Evolutionary conservation across 164 flowering plant species (phyloP).

Genomic region (Dillenia suffruticosa): DNA sequence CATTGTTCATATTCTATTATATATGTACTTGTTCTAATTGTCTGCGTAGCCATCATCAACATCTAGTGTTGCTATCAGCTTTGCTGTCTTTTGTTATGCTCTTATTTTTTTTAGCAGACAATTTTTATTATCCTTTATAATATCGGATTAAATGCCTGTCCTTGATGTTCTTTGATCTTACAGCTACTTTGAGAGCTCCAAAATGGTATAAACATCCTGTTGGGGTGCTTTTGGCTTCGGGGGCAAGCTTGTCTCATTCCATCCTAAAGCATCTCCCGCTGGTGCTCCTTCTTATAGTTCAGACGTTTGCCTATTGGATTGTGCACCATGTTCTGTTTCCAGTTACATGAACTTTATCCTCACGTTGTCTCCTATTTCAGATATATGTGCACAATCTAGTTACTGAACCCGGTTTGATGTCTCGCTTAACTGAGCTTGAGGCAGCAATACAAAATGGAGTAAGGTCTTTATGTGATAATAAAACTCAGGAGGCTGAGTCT

Average conservation of each 20-base stretch:
- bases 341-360: slow-evolving; percentile 9
- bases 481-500: slow-evolving; percentile 78
- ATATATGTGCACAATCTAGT: slow-evolving; percentile 74
- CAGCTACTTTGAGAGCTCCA: slow-evolving; percentile 80
- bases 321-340: slow-evolving; percentile 4
- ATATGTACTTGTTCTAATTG: no score
- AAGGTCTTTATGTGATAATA: slow-evolving; percentile 70
- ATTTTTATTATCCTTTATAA: not conserved
- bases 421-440: slow-evolving; percentile 88
- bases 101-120: not conserved
- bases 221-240: slow-evolving; percentile 97
- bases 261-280: slow-evolving; percentile 34
- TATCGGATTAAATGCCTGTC: not conserved
- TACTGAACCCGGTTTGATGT: slow-evolving; percentile 64
- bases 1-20: no score
- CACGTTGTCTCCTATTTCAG: slow-evolving; percentile 28
- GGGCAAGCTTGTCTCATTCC: slow-evolving; percentile 91
- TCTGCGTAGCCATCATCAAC: no score
- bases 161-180: slow-evolving; percentile 13
- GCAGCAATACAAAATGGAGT: slow-evolving; percentile 88
- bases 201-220: slow-evolving; percentile 93
- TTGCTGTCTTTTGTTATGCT: not conserved
- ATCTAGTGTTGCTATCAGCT: no score
- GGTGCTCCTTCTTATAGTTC: slow-evolving; percentile 46
- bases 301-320: slow-evolving; percentile 42